phyloP scores from a whole-genome alignment of 73 alveolate genomes.

The Tetrahymena borealis region DNA sequence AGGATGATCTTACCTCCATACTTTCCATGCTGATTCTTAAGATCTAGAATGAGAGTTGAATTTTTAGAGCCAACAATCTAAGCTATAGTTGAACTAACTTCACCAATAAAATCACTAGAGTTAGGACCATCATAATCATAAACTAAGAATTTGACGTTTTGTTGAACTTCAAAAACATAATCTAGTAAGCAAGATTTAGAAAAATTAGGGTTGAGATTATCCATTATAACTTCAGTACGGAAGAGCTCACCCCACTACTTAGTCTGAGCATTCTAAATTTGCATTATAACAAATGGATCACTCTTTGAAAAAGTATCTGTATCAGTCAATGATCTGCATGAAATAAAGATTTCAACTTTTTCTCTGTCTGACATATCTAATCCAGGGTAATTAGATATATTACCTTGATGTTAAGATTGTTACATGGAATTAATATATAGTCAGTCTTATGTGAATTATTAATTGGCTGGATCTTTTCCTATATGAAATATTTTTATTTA shows the following conservation, averaged over 20 bases:
- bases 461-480: too few species aligned
- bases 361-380: neutral
- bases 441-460: too few species aligned
- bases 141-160: slow-evolving; percentile 56
- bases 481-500: too few species aligned
- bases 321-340: slow-evolving; percentile 59
- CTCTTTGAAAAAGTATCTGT: slow-evolving; percentile 51
- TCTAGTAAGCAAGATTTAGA: slow-evolving; percentile 44
- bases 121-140: slow-evolving; percentile 56
- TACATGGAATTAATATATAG: too few species aligned
- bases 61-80: slow-evolving; percentile 51
- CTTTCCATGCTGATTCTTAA: neutral
- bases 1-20: slow-evolving; percentile 51
- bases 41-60: slow-evolving; percentile 30
- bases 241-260: slow-evolving; percentile 38
- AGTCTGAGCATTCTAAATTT: neutral
- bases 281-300: slow-evolving; percentile 52
- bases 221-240: slow-evolving; percentile 55
- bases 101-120: slow-evolving; percentile 40
- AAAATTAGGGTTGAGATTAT: slow-evolving; percentile 73
- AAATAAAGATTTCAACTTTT: slow-evolving; percentile 39
- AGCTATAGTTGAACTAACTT: slow-evolving; percentile 48
- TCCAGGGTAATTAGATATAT: neutral
- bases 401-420: neutral
- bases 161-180: slow-evolving; percentile 71